These are phyloP conservation scores for Citrullus amarus DNA, from an alignment of 306 rosid genomes.

Conservation along the genomic window DNA sequence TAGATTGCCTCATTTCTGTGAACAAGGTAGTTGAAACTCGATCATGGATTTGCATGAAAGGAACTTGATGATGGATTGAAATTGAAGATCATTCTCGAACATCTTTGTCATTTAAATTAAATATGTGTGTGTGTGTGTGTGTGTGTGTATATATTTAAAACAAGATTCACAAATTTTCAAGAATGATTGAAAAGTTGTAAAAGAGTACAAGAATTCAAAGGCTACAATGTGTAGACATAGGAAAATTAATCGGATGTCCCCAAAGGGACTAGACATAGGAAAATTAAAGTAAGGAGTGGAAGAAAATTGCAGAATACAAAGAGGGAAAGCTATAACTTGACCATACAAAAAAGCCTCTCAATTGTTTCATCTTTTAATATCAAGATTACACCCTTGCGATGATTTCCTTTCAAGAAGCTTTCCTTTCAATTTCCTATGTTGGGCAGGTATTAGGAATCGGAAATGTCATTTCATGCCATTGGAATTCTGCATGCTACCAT, in stretches of 20 bases:
- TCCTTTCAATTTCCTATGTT: neutral
- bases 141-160: too few species aligned
- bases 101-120: neutral
- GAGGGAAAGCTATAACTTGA: neutral
- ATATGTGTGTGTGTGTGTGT: too few species aligned
- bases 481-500: neutral
- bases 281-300: neutral
- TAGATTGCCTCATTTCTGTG: neutral
- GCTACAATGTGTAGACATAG: neutral
- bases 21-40: neutral
- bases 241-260: too few species aligned
- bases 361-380: neutral
- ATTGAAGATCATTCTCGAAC: neutral
- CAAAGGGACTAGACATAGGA: neutral
- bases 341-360: neutral
- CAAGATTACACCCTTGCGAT: neutral
- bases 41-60: neutral
- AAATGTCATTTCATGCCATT: too few species aligned
- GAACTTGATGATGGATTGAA: neutral
- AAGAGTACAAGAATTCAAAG: neutral
- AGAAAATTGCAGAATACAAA: neutral
- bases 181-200: neutral
- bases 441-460: neutral
- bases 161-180: neutral
- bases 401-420: neutral